Evolutionary conservation across 371 early-diverging fungal genomes (phyloP), one percentile per base, ranked within the genome.

Genomic region (Lichtheimia ramosa): DNA sequence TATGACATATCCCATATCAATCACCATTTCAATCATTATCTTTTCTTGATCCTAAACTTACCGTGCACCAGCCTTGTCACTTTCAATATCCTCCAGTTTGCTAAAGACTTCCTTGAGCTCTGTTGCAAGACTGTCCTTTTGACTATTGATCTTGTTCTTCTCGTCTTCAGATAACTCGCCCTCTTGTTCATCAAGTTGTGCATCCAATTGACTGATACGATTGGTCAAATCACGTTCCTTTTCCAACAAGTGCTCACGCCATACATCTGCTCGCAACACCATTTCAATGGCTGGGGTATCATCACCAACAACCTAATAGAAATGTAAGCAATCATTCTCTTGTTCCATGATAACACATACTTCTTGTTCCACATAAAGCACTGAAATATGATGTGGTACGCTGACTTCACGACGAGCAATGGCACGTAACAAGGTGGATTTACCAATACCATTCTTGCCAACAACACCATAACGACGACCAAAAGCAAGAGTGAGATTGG

Each of bases 401-500:
- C 81, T 79, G 61, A 99, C 79, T 73, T 97, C 97, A 68, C 95
- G 87, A 70, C 84, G 81, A 18, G 96, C 92, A 63, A 99, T 91
- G 28, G 94, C 93, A 39, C 95, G 89, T 48, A 99, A 66, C 40
- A 99, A 81, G 8, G 99, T 99, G 12, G 98, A 96, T 81, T 99
- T 99, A 68, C 89, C 89, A 51, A 96, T 92, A 84, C 99, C 99
- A 87, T 99, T 99, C 65, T 92, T 90, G 62, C 99, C 99, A 15
- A 99, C 92, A 15, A 99, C 84, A 74, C 98, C 98, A 77, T 81
- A 97, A 49, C 97, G 83, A 59, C 98, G 87, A 34, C 97, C 97
- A 81, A 88, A 94, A 16, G 87, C 84, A 66, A 99, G 68, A 5
- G 86, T 89, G 41, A 99, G 67, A 62, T 74, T 86, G 57, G 97